These are phyloP conservation scores for Penicillium sp. DNA, from an alignment of 2,329 filamentous ascomycete genomes.

Conservation along the genomic window DNA sequence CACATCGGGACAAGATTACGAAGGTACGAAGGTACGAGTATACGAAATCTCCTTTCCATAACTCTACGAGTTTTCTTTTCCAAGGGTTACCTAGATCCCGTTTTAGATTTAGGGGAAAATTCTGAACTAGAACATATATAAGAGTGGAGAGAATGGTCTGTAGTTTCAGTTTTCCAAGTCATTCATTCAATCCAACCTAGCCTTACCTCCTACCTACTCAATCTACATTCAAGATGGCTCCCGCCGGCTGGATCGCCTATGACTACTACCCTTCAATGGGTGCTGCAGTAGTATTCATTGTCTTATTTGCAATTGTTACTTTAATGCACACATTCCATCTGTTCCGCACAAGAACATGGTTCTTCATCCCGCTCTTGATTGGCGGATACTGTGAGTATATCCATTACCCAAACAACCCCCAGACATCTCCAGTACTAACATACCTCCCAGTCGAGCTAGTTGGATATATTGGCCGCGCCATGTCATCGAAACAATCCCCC, in stretches of 20 bases:
- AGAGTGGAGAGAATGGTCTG: not conserved
- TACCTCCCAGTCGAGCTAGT: conserved; percentile 48
- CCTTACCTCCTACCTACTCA: not conserved
- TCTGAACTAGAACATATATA: not conserved
- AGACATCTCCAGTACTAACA: not conserved
- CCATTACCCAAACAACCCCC: not conserved
- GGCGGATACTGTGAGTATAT: conserved; percentile 39
- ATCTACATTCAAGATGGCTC: conserved; percentile 1
- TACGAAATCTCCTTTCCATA: not conserved
- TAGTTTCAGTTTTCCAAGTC: not conserved
- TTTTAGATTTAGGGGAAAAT: not conserved
- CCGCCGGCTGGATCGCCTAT: conserved; percentile 15
- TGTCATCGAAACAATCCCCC: conserved; percentile 40
- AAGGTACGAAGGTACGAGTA: not conserved
- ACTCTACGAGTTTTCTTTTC: not conserved
- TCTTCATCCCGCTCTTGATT: conserved; percentile 31
- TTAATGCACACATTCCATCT: conserved; percentile 25
- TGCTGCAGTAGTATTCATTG: conserved; percentile 26
- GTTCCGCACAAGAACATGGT: conserved; percentile 28
- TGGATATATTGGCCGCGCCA: conserved; percentile 53
- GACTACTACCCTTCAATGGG: conserved; percentile 28
- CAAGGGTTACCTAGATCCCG: not conserved
- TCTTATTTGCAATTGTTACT: conserved; percentile 23
- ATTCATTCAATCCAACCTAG: not conserved
- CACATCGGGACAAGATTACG: not conserved